Conservation (phyloP, 257 asterid species). For the Solanum rostratum region DNA sequence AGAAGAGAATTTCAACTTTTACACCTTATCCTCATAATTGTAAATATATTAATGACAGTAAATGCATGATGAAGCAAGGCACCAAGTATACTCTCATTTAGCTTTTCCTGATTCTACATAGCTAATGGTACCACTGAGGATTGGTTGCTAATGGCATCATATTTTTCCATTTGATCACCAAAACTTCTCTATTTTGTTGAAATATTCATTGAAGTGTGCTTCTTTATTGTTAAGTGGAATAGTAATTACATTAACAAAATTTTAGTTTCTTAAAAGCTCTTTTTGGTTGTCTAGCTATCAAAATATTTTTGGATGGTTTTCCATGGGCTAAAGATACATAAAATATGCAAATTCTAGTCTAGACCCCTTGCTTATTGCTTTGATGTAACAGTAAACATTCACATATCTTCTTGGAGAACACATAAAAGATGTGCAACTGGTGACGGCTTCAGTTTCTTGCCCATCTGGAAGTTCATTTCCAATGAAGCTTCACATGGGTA, state of each 20-base stretch:
- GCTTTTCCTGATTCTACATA: not conserved
- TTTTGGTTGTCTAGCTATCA: not conserved
- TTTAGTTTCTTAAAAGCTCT: not conserved
- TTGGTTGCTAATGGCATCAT: not conserved
- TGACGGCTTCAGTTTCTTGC: not conserved
- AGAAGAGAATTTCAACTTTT: not conserved
- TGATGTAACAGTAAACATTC: not conserved
- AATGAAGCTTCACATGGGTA: not conserved
- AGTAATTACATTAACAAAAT: not conserved
- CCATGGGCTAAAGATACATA: not conserved
- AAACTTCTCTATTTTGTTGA: not conserved
- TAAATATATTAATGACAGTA: not conserved
- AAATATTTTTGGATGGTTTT: not conserved
- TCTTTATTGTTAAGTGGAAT: not conserved
- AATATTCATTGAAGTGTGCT: not conserved
- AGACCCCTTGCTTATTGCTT: not conserved
- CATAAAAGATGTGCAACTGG: not conserved
- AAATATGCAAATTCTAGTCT: not conserved
- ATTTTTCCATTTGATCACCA: not conserved
- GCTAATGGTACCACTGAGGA: not conserved
- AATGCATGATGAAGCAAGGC: not conserved
- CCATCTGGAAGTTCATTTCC: not conserved
- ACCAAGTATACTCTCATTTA: not conserved
- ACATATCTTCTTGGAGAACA: not conserved
- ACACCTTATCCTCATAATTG: not conserved